These are phyloP conservation scores for Boletus rufocinnamomeus DNA, from an alignment of 768 basidiomycete genomes.

Conservation along the genomic window DNA sequence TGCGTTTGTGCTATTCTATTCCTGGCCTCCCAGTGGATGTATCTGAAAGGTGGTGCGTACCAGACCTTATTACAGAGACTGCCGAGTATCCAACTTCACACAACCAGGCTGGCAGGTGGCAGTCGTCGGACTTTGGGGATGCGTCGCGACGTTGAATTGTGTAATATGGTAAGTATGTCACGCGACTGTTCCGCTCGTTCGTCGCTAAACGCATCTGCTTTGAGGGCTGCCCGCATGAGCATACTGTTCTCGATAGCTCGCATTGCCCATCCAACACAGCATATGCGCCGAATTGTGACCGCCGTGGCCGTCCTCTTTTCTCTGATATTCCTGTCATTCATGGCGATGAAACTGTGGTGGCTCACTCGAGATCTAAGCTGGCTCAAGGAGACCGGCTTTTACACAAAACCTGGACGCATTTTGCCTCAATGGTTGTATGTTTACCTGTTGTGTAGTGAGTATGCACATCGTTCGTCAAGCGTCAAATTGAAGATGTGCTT, in stretches of 20 bases:
- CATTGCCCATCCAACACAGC: slow-evolving; percentile 15
- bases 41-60: slow-evolving; percentile 22
- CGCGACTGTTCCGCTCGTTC: not conserved
- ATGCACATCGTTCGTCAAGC: not conserved
- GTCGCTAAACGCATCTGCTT: not conserved
- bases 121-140: slow-evolving; percentile 19
- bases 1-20: slow-evolving; percentile 4
- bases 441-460: slow-evolving; percentile 23
- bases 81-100: not conserved
- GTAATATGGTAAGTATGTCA: slow-evolving; percentile 21
- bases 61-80: not conserved
- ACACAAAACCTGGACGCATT: not conserved
- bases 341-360: slow-evolving; percentile 17
- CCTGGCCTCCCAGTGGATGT: slow-evolving; percentile 16
- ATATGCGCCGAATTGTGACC: slow-evolving; percentile 10
- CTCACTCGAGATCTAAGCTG: slow-evolving; percentile 8
- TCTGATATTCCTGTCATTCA: slow-evolving; percentile 8
- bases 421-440: slow-evolving; percentile 9
- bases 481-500: not conserved
- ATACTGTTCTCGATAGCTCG: slow-evolving; percentile 25
- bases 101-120: slow-evolving; percentile 8
- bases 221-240: slow-evolving; percentile 27
- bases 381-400: slow-evolving; percentile 1
- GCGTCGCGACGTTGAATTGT: not conserved
- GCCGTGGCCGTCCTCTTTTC: slow-evolving; percentile 12